These are phyloP conservation scores for Metschnikowia lochheadii DNA, from an alignment of 805 yeast species.

Conservation along the genomic window DNA sequence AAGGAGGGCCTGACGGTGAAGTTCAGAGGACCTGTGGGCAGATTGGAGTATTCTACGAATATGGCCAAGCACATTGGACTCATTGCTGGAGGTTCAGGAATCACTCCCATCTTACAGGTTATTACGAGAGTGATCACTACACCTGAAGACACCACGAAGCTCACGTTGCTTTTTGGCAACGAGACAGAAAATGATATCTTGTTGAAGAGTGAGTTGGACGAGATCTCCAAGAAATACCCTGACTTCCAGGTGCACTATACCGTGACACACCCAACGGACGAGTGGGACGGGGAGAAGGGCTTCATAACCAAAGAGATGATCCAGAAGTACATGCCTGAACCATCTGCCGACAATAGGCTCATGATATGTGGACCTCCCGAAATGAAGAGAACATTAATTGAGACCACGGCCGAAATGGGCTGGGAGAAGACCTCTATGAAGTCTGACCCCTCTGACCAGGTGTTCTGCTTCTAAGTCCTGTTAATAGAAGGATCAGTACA, in stretches of 20 bases:
- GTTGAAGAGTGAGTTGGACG: slow-evolving; percentile 68
- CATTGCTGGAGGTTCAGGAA: slow-evolving; percentile 85
- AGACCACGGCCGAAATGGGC: slow-evolving; percentile 55
- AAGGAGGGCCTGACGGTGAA: slow-evolving; percentile 61
- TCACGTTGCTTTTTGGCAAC: slow-evolving; percentile 65
- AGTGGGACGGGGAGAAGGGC: slow-evolving; percentile 61
- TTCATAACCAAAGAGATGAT: slow-evolving; percentile 57
- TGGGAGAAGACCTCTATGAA: slow-evolving; percentile 50
- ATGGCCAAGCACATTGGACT: slow-evolving; percentile 61
- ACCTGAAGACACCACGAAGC: slow-evolving; percentile 58
- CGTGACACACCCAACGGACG: slow-evolving; percentile 44
- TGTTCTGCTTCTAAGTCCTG: slow-evolving; percentile 47
- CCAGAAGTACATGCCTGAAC: slow-evolving; percentile 48
- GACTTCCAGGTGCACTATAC: slow-evolving; percentile 58
- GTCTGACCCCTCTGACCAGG: slow-evolving; percentile 49
- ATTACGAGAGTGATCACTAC: slow-evolving; percentile 65
- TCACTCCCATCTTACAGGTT: slow-evolving; percentile 85
- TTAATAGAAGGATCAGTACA: no score
- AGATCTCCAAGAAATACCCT: slow-evolving; percentile 59
- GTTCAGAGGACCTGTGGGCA: slow-evolving; percentile 78
- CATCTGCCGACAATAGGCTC: slow-evolving; percentile 48
- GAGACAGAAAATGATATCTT: slow-evolving; percentile 75
- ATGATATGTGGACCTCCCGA: slow-evolving; percentile 74
- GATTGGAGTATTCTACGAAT: slow-evolving; percentile 55
- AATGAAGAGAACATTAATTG: slow-evolving; percentile 53